Evolutionary conservation across 768 basidiomycete species (phyloP).

Genomic region (Boletus patriciae): DNA sequence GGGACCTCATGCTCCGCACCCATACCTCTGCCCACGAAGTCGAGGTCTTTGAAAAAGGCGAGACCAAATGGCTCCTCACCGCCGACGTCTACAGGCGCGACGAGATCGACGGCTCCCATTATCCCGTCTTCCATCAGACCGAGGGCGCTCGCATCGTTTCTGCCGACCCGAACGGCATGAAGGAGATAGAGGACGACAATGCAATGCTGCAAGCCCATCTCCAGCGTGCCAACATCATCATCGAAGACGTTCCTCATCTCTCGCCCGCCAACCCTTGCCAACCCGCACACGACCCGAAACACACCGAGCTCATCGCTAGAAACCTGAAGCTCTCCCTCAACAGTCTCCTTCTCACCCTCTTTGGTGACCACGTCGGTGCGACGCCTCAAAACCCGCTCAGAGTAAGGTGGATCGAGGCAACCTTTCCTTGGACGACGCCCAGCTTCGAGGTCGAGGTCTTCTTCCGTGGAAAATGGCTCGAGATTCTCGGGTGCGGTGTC

Average conservation of each 20-base stretch:
- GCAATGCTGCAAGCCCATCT: slow-evolving; percentile 58
- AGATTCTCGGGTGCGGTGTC: slow-evolving; percentile 93
- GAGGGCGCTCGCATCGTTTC: slow-evolving; percentile 88
- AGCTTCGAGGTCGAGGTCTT: slow-evolving; percentile 98
- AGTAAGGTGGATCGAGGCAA: slow-evolving; percentile 97
- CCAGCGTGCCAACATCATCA: slow-evolving; percentile 71
- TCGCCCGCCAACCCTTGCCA: slow-evolving; percentile 81
- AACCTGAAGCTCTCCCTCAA: slow-evolving; percentile 92
- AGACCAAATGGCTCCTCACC: slow-evolving; percentile 84
- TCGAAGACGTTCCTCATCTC: slow-evolving; percentile 81
- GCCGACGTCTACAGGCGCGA: slow-evolving; percentile 98
- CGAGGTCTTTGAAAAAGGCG: slow-evolving; percentile 76
- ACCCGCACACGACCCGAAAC: slow-evolving; percentile 66
- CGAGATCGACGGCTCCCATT: slow-evolving; percentile 96
- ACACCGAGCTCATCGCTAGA: slow-evolving; percentile 71
- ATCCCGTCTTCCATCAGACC: slow-evolving; percentile 98
- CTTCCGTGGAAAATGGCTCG: slow-evolving; percentile 95
- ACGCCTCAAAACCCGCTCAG: slow-evolving; percentile 67
- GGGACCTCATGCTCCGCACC: slow-evolving; percentile 87
- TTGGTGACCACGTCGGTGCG: slow-evolving; percentile 58
- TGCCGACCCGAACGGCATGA: slow-evolving; percentile 54
- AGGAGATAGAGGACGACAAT: slow-evolving; percentile 72
- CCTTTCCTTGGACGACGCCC: slow-evolving; percentile 97
- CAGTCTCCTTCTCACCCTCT: slow-evolving; percentile 76
- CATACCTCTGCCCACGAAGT: slow-evolving; percentile 99